These are phyloP conservation scores for Mortierella sp. DNA, from an alignment of 371 early-diverging fungal genomes.

Conservation along the genomic window DNA sequence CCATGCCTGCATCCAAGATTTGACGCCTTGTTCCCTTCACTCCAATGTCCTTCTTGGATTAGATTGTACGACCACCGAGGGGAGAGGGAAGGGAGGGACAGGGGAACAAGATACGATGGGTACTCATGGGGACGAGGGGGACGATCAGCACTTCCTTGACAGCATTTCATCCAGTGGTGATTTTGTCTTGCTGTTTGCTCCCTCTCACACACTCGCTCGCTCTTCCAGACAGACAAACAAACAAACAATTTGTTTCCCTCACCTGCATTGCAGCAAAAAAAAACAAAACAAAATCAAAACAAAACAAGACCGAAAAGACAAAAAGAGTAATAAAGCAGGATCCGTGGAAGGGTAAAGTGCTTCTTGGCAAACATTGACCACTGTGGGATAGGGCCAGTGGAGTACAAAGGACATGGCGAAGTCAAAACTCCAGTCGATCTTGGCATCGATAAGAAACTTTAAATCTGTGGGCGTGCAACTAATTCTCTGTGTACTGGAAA, in stretches of 20 bases:
- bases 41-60: background rate
- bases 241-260: too few relatives aligned
- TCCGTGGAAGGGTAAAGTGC: background rate
- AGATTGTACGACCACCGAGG: background rate
- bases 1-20: background rate
- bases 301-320: background rate
- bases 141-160: background rate
- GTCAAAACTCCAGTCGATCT: background rate
- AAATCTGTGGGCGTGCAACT: background rate
- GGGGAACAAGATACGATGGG: background rate
- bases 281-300: background rate
- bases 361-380: slow-evolving; percentile 4
- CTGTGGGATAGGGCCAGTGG: background rate
- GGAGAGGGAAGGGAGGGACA: background rate
- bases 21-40: background rate
- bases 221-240: too few relatives aligned
- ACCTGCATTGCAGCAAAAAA: too few relatives aligned
- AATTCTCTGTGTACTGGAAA: background rate
- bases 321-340: background rate
- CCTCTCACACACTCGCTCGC: too few relatives aligned
- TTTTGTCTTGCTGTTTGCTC: too few relatives aligned
- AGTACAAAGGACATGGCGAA: background rate
- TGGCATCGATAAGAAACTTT: slow-evolving; percentile 4
- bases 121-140: too few relatives aligned
- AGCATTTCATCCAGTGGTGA: too few relatives aligned